Percentiles rank a stretch among this genome's conserved stretches.
phyloP scores from a whole-genome alignment of 2,329 filamentous ascomycete genomes.

The Hypoxylon sp. region DNA sequence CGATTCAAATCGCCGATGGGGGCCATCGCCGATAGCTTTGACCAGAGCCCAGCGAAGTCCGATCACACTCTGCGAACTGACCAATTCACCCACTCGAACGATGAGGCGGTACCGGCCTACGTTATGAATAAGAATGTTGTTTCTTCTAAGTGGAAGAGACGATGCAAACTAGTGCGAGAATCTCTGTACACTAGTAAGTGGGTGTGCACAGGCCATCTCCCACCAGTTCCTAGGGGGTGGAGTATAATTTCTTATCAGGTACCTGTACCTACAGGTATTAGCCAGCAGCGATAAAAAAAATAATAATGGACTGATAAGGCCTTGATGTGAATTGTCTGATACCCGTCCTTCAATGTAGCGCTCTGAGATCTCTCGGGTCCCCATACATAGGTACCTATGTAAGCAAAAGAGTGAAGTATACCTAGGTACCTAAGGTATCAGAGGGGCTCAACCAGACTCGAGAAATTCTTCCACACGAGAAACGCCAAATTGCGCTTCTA shows the following conservation, averaged over 20 bases:
- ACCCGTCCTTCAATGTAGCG: neutral
- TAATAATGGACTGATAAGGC: neutral
- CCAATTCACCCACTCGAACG: neutral
- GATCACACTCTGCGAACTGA: neutral
- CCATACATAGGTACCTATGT: neutral
- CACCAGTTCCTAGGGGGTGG: no score
- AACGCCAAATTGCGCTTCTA: neutral
- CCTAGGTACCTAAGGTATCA: neutral
- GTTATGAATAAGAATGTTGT: neutral
- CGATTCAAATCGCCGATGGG: constrained; percentile 6
- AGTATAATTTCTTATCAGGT: no score
- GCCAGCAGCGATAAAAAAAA: neutral
- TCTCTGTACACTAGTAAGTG: no score
- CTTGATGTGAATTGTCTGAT: neutral
- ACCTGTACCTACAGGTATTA: neutral
- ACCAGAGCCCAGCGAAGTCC: neutral
- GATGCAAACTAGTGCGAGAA: no score
- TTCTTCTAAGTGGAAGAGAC: neutral
- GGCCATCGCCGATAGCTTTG: neutral
- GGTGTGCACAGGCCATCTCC: no score
- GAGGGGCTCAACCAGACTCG: neutral
- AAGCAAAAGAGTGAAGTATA: neutral
- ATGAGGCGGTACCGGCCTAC: neutral
- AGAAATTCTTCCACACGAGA: neutral
- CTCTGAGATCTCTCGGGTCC: neutral